Percentiles rank a stretch among this genome's conserved stretches.
Evolutionary conservation across 1,284 basidiomycete species (phyloP).

Genomic region (Pseudozyma thailandica): DNA sequence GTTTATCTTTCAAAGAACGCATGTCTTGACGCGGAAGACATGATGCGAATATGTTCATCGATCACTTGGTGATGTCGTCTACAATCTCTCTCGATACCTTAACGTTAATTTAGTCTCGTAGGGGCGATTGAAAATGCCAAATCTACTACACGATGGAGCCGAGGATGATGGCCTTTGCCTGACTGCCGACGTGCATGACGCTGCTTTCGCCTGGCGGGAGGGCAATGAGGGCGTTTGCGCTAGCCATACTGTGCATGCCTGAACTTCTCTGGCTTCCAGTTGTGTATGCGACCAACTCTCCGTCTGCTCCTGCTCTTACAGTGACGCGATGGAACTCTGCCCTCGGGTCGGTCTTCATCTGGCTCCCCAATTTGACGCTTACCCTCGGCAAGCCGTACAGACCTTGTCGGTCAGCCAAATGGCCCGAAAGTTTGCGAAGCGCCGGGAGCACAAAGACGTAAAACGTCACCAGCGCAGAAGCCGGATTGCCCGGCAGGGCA

Average conservation of each 20-base stretch:
- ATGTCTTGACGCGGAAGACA: no score
- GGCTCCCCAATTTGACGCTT: conserved; percentile 74
- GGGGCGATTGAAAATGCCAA: not conserved
- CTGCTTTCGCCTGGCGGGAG: conserved; percentile 29
- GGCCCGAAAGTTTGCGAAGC: conserved; percentile 73
- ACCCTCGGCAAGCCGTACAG: conserved; percentile 77
- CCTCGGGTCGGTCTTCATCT: conserved; percentile 78
- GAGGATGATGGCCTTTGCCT: conserved; percentile 42
- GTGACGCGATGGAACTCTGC: conserved; percentile 84
- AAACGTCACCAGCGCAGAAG: conserved; percentile 86
- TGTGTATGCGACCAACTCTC: conserved; percentile 74
- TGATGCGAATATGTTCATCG: no score
- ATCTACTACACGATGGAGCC: conserved; percentile 34
- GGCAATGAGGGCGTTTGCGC: conserved; percentile 58
- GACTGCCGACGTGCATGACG: not conserved
- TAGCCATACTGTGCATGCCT: conserved; percentile 64
- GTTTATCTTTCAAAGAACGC: no score
- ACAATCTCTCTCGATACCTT: no score
- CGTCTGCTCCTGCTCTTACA: conserved; percentile 71
- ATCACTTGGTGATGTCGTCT: conserved; percentile 4
- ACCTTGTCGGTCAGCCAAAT: not conserved
- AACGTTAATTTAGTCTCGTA: not conserved
- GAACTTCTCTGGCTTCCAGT: conserved; percentile 57
- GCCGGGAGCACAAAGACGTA: conserved; percentile 85
- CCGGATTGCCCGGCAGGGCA: conserved; percentile 87